Base-by-base conservation (phyloP, 2,329 filamentous ascomycete species). In the Fusarium ramigenum region DNA sequence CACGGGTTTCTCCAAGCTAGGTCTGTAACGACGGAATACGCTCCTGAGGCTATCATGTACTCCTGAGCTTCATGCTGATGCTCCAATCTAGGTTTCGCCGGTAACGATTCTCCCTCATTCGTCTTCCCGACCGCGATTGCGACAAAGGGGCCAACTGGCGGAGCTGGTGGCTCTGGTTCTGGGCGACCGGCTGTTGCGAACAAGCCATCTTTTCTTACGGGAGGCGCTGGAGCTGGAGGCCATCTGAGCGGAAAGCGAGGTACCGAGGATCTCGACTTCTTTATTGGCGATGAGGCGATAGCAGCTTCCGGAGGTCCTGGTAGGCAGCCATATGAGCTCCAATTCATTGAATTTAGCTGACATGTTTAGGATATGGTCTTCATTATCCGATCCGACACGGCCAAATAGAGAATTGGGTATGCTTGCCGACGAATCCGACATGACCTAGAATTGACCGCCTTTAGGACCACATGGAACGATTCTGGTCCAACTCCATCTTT, bases 401-500 rank as follows among this genome's bases (percentile, higher is more conserved):
- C 54, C 96, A 99, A 86, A 94, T 99, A 83, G 96, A 99, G 86
- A 98, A 99, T 82, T 99, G 96, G 96, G 93, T 96, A 87, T 64
- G 89, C 72, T 46, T 42, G 28, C 18, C 56, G 58, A 28, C n/a
- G 10, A 36, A 25, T 61, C 52, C n/a, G 25, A 32, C 40, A 34
- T 16, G 40, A 43, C 30, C 52, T 61, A 23, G 21, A 23, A 37
- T 80, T 83, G 73, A 84, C 78, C 69, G 49, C 70, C 61, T 68
- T 10, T 76, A 96, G 93, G 96, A 99, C 84, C 94, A 98, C 80
- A 99, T 99, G 96, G 96, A 99, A 84, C 92, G 96, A 73, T 99
- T 98, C 86, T 99, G 96, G 96, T 98, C 97, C 76, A 98, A 98
- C 86, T 99, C 96, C 73, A 99, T 99, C 85, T 99, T 99, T 90